Percentiles rank a stretch among this genome's conserved stretches.
Evolutionary conservation across 2,329 filamentous ascomycete species (phyloP).

Genomic region (Cryphonectria naterciae): DNA sequence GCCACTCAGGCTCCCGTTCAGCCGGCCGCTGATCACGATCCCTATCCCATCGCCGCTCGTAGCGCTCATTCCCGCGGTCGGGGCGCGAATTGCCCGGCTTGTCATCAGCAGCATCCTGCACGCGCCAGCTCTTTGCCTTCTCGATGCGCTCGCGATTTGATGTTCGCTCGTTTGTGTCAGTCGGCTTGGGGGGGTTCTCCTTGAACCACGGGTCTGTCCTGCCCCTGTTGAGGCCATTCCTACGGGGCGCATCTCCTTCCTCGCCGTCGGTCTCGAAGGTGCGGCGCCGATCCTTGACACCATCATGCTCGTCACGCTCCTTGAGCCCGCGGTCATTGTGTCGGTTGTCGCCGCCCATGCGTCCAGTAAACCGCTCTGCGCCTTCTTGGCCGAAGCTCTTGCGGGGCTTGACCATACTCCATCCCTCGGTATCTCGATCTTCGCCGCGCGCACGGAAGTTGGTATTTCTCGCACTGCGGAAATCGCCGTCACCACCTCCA

Average conservation of each 20-base stretch:
- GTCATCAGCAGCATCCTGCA: conserved; percentile 50
- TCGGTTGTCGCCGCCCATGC: conserved; percentile 59
- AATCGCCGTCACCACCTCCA: conserved; percentile 54
- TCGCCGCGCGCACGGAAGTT: conserved; percentile 58
- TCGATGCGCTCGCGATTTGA: conserved; percentile 59
- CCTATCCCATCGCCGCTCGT: conserved; percentile 59
- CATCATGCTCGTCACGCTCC: conserved; percentile 62
- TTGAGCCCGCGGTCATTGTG: conserved; percentile 49
- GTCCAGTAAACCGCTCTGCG: conserved; percentile 70
- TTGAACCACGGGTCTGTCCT: conserved; percentile 78
- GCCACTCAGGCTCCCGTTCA: conserved; percentile 89
- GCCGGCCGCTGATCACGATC: conserved; percentile 55
- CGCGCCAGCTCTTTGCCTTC: conserved; percentile 64
- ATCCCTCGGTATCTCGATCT: conserved; percentile 70
- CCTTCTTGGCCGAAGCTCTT: conserved; percentile 76
- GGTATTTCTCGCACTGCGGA: conserved; percentile 51
- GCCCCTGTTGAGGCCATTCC: conserved; percentile 67
- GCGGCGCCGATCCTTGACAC: conserved; percentile 52
- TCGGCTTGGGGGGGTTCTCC: conserved; percentile 45
- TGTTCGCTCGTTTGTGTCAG: conserved; percentile 41
- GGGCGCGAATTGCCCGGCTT: conserved; percentile 43
- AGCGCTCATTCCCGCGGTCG: conserved; percentile 61
- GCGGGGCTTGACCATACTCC: conserved; percentile 74
- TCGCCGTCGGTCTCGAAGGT: conserved; percentile 58
- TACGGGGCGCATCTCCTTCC: conserved; percentile 58